phyloP scores from a whole-genome alignment of 106 monocot species.

The Acanthochlamys bracteata region DNA sequence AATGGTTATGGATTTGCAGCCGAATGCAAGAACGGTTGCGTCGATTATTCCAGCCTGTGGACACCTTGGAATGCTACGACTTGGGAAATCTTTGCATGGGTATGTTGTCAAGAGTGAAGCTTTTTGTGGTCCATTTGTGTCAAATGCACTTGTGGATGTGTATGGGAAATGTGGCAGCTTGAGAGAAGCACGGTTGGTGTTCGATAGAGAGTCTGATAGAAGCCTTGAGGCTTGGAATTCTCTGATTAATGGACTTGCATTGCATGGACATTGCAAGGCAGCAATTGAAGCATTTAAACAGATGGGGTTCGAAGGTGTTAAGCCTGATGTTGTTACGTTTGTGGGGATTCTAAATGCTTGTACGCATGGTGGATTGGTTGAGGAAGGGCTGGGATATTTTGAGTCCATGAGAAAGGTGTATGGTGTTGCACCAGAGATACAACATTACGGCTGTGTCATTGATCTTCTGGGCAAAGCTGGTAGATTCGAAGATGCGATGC shows the following conservation, averaged over 20 bases:
- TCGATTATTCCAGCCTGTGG: conserved; percentile 76
- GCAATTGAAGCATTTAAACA: conserved; percentile 41
- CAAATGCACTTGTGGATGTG: conserved; percentile 79
- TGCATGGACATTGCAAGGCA: conserved; percentile 50
- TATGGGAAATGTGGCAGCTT: conserved; percentile 94
- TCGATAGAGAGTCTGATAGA: conserved; percentile 24
- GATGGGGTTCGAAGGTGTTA: conserved; percentile 29
- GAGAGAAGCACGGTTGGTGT: conserved; percentile 48
- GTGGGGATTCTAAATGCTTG: conserved; percentile 91
- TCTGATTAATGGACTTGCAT: conserved; percentile 80
- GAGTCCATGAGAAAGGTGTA: conserved; percentile 39
- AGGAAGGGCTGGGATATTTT: conserved; percentile 61
- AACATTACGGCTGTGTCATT: conserved; percentile 80
- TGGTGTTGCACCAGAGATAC: conserved; percentile 45
- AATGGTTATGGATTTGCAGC: conserved; percentile 37
- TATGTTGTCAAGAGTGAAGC: conserved; percentile 37
- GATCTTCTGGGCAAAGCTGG: conserved; percentile 85
- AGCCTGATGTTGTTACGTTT: conserved; percentile 79
- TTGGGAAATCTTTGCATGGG: conserved; percentile 63
- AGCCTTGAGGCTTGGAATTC: conserved; percentile 85
- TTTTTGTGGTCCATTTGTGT: conserved; percentile 32
- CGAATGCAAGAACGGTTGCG: conserved; percentile 57
- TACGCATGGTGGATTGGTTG: conserved; percentile 72
- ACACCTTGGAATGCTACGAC: conserved; percentile 64
- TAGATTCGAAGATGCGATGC: conserved; percentile 65